A percentile compares a stretch with the other conserved stretches of the same genome.
Conservation (phyloP, 305 asterid genomes). For the Euphrasia arctica region DNA sequence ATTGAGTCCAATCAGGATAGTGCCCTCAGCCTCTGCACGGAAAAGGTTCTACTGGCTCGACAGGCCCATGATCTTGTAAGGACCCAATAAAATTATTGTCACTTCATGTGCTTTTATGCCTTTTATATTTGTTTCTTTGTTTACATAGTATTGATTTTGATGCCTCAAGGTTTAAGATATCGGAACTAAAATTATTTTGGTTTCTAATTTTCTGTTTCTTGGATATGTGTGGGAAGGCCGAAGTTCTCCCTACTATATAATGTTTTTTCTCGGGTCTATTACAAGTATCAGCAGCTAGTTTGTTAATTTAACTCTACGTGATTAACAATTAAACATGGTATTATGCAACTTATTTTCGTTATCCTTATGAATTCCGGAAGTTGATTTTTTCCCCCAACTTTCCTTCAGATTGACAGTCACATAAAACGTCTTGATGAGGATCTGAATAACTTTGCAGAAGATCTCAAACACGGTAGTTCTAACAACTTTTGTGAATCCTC, state of each 20-base stretch:
- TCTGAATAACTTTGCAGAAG: constrained; percentile 85
- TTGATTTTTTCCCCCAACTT: constrained; percentile 22
- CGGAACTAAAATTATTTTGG: constrained; percentile 11
- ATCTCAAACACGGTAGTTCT: constrained; percentile 88
- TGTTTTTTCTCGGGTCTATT: constrained; percentile 14
- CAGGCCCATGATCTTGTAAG: constrained; percentile 93
- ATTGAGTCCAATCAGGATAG: constrained; percentile 81
- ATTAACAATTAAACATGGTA: constrained; percentile 12
- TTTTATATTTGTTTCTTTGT: background rate
- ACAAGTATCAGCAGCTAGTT: constrained; percentile 14
- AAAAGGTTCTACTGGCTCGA: constrained; percentile 89
- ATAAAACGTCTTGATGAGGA: constrained; percentile 93
- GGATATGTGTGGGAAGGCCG: constrained; percentile 12
- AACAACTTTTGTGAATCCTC: constrained; percentile 12
- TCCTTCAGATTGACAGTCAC: constrained; percentile 88
- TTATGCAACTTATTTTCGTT: constrained; percentile 9
- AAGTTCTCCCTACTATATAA: constrained; percentile 5
- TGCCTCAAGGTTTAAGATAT: constrained; percentile 7
- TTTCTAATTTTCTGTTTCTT: background rate
- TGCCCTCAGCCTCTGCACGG: constrained; percentile 89
- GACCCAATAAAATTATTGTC: constrained; percentile 22
- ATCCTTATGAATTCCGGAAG: constrained; percentile 5
- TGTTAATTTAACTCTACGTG: constrained; percentile 21
- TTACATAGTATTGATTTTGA: background rate
- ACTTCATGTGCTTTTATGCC: background rate